Evolutionary conservation across 2,329 filamentous ascomycete species (phyloP), one percentile per base, ranked within the genome.

Genomic region (Penicillium sp.): DNA sequence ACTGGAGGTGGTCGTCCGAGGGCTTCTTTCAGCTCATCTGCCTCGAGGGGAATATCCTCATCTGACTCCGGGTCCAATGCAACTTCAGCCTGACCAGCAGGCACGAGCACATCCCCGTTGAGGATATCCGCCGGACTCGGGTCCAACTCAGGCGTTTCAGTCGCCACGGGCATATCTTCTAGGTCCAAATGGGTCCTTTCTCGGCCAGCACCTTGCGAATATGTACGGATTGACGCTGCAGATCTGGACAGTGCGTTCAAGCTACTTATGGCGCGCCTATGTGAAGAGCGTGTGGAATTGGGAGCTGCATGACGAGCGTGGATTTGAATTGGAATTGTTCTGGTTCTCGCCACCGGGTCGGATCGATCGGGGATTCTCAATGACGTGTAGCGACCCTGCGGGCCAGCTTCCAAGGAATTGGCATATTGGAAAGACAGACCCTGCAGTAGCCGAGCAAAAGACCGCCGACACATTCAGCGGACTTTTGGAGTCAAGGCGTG

Each of bases 1-100:
- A 95, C 83, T 0, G 90, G 82, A 6, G 89, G 89, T 11, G 86
- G 80, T 47, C 89, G 77, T 8, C 78, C 76, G 19, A 80, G 61
- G 16, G 82, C 81, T 58, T 79, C 76, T 55, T 80, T 76, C 41
- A 84, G 69, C 59, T 84, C 81, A 58, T 80, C 77, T 34, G 78
- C 75, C 19, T 81, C 77, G 9, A 75, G 72, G 4, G 67, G 66
- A 18, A 78, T 71, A 43, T 78, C 77, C 19, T 71, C 76, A 14
- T 80, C 78, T 1, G 71, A 78, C 63, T 84, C 81, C 14, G 77
- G 77, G 61, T 83, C 77, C 27, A 71, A 47, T 12, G 57, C 43
- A 10, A 47, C 55, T 14, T 66, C 61, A 8, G 52, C 55, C 31
- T 54, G 53, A 25, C 52, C 57, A 47, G 47, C 55, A 42, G 58